These are phyloP conservation scores for Eucalyptus polybractea DNA, from an alignment of 345 rosid species.

Conservation along the genomic window DNA sequence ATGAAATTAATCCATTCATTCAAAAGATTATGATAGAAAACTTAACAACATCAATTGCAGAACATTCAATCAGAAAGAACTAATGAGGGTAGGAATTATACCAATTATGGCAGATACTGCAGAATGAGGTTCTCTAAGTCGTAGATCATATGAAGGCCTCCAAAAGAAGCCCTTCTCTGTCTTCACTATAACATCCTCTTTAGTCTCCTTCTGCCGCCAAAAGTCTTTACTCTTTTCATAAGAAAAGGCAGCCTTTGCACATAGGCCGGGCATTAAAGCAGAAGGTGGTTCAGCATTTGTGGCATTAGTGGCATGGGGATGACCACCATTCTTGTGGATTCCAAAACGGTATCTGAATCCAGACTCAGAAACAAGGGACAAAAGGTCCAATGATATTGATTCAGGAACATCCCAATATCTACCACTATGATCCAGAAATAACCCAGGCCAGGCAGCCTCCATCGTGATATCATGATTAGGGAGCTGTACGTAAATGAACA, in stretches of 20 bases:
- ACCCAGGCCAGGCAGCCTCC: conserved; percentile 85
- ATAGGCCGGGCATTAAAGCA: conserved; percentile 61
- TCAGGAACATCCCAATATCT: conserved; percentile 88
- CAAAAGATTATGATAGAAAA: not conserved
- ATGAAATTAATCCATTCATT: not conserved
- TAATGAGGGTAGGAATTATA: not conserved
- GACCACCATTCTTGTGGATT: conserved; percentile 51
- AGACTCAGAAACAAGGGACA: conserved; percentile 38
- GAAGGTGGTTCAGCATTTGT: conserved; percentile 34
- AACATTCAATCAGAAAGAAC: not conserved
- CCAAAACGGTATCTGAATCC: conserved; percentile 65
- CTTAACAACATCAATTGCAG: not conserved
- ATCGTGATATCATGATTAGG: conserved; percentile 60
- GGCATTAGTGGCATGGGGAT: conserved; percentile 31
- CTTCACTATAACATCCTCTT: conserved; percentile 12
- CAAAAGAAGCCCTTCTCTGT: conserved; percentile 27
- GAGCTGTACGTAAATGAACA: conserved; percentile 30
- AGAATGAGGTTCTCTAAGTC: conserved; percentile 66
- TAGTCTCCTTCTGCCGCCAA: conserved; percentile 47
- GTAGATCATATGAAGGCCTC: conserved; percentile 39
- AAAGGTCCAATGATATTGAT: conserved; percentile 57
- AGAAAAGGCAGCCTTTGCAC: conserved; percentile 74
- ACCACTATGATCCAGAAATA: conserved; percentile 59
- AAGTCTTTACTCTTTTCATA: conserved; percentile 52
- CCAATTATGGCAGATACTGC: conserved; percentile 67